Percentiles rank a stretch among this genome's conserved stretches.
These are phyloP conservation scores for Liriodendron chinense DNA, from an alignment of 164 flowering plant genomes.

Conservation along the genomic window DNA sequence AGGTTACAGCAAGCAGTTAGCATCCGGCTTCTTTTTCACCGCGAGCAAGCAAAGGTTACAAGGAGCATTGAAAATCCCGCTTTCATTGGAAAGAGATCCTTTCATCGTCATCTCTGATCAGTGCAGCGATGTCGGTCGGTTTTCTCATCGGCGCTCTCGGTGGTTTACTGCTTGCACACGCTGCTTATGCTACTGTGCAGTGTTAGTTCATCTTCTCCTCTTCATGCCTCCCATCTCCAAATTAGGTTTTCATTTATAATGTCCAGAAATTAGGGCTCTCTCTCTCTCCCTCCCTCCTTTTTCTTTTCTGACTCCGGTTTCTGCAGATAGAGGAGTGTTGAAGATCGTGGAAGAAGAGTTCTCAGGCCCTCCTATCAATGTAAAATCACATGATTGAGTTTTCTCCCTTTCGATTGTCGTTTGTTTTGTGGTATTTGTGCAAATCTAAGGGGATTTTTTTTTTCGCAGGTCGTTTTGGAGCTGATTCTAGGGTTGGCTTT, in stretches of 20 bases:
- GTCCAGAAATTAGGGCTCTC: background rate
- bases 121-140: conserved; percentile 24
- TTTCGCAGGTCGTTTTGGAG: conserved; percentile 67
- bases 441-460: background rate
- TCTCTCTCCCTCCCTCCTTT: background rate
- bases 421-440: background rate
- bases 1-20: too few species aligned
- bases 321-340: conserved; percentile 80
- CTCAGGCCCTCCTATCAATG: conserved; percentile 75
- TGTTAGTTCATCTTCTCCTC: conserved; percentile 34
- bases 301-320: background rate
- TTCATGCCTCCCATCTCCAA: background rate
- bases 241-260: background rate
- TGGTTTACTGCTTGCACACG: conserved; percentile 44
- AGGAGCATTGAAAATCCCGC: too few species aligned
- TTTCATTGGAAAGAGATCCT: background rate
- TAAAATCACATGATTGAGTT: conserved; percentile 16
- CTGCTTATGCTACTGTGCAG: conserved; percentile 64
- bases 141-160: conserved; percentile 45
- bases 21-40: too few species aligned
- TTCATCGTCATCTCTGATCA: background rate
- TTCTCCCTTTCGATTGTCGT: background rate
- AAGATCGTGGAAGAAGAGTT: conserved; percentile 94
- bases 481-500: conserved; percentile 56
- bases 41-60: too few species aligned